phyloP scores from a whole-genome alignment of 169 alveolate genomes.

The Neospora caninum region DNA sequence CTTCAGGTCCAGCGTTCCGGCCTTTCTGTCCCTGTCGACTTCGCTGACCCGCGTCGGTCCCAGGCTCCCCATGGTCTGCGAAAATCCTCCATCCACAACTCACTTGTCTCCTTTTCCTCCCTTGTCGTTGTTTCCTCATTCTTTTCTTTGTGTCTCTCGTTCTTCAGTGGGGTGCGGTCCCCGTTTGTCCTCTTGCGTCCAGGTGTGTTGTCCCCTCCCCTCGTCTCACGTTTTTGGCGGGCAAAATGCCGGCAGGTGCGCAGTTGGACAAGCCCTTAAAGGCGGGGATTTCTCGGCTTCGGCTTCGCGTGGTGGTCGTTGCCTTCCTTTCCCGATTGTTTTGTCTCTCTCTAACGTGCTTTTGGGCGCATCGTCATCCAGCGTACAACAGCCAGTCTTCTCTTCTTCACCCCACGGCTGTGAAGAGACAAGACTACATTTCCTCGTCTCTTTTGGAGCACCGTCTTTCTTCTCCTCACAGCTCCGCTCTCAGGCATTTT shows the following conservation, averaged over 20 bases:
- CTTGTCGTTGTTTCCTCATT: not conserved
- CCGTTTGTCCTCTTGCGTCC: not conserved
- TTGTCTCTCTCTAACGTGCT: not conserved
- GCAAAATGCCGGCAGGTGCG: not conserved
- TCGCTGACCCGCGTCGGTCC: too few relatives aligned
- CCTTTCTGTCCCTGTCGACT: too few relatives aligned
- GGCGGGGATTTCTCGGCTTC: not conserved
- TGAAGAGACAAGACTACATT: not conserved
- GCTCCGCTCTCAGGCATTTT: not conserved
- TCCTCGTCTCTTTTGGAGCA: not conserved
- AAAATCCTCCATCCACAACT: too few relatives aligned
- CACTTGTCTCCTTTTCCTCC: not conserved
- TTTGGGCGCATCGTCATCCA: not conserved
- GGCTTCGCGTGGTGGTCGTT: not conserved
- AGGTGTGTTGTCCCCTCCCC: not conserved
- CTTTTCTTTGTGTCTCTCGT: not conserved
- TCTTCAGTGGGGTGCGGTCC: not conserved
- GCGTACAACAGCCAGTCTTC: constrained; percentile 3
- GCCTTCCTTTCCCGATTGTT: not conserved
- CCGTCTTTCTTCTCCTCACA: not conserved
- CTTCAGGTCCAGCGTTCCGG: too few relatives aligned
- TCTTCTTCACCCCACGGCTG: not conserved
- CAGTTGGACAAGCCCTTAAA: not conserved
- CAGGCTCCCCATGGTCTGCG: too few relatives aligned
- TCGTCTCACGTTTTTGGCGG: not conserved